Percentiles rank a stretch among this genome's conserved stretches.
Conservation (phyloP, 1,284 basidiomycete species). For the Malassezia obtusa region DNA sequence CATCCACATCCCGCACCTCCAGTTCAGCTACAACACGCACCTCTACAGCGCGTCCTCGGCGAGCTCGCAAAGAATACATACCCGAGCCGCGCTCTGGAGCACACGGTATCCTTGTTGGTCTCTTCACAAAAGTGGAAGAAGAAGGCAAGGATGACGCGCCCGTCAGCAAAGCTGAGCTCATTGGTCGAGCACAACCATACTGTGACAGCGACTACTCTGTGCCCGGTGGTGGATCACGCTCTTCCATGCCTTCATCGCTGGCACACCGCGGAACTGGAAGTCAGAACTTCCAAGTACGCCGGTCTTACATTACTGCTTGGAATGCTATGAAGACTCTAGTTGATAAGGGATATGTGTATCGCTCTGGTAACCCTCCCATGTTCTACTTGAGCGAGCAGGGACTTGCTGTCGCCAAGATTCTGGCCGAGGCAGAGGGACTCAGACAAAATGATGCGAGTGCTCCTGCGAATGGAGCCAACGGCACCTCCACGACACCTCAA, state of each 20-base stretch:
- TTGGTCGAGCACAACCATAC: constrained; percentile 31
- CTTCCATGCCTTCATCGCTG: constrained; percentile 14
- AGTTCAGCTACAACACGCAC: background rate
- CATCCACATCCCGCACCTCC: background rate
- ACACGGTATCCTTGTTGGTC: constrained; percentile 40
- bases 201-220: constrained; percentile 38
- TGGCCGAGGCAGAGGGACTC: constrained; percentile 12
- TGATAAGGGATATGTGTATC: constrained; percentile 38
- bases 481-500: background rate
- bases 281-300: constrained; percentile 3
- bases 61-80: constrained; percentile 27
- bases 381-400: constrained; percentile 41
- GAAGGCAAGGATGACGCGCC: constrained; percentile 14
- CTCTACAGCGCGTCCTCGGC: background rate
- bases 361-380: constrained; percentile 37
- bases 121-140: constrained; percentile 22
- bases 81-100: constrained; percentile 40
- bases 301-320: constrained; percentile 42
- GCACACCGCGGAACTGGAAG: constrained; percentile 10
- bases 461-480: too few species aligned
- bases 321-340: constrained; percentile 46
- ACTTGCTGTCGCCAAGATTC: constrained; percentile 22
- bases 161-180: constrained; percentile 34
- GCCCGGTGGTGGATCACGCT: constrained; percentile 15
- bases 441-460: too few species aligned